Evolutionary conservation across 2,329 filamentous ascomycete species (phyloP).

Genomic region (Neoarthrinium moseri): DNA sequence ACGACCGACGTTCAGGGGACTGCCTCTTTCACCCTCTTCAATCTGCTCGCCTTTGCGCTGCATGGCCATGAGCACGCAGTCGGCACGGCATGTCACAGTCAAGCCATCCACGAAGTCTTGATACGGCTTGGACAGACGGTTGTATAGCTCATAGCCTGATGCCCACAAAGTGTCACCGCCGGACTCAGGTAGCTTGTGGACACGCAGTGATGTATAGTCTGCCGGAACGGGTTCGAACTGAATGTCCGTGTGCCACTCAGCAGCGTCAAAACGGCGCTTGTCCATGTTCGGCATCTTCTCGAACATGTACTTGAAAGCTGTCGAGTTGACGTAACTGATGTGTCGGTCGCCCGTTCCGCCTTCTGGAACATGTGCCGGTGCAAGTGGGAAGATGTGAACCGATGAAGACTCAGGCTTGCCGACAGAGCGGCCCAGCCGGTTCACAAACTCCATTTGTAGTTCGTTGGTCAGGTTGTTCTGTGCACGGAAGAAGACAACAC

Average conservation of each 20-base stretch:
- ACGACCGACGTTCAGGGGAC: constrained; percentile 44
- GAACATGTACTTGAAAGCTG: constrained; percentile 42
- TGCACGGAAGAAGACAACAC: constrained; percentile 63
- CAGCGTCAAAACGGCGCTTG: constrained; percentile 36
- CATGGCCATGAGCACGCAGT: constrained; percentile 35
- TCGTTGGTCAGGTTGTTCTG: constrained; percentile 57
- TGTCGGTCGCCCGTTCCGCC: constrained; percentile 50
- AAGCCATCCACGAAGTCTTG: constrained; percentile 51
- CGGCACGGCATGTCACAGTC: constrained; percentile 43
- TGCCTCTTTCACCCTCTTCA: constrained; percentile 29
- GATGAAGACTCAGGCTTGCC: constrained; percentile 57
- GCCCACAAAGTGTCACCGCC: constrained; percentile 62
- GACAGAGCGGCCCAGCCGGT: constrained; percentile 57
- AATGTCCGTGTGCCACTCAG: constrained; percentile 56
- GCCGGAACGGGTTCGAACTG: constrained; percentile 58
- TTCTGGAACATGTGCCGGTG: constrained; percentile 51
- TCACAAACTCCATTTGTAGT: constrained; percentile 58
- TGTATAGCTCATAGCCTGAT: constrained; percentile 60
- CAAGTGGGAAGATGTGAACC: constrained; percentile 58
- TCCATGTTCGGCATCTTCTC: constrained; percentile 18
- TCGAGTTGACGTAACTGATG: constrained; percentile 59
- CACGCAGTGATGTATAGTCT: constrained; percentile 60
- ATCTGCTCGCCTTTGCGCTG: constrained; percentile 22
- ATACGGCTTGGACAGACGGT: constrained; percentile 49
- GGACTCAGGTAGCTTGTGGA: constrained; percentile 53